Evolutionary conservation across 306 rosid genomes (phyloP), one percentile per base, ranked within the genome.

Genomic region (Prunus salicina): DNA sequence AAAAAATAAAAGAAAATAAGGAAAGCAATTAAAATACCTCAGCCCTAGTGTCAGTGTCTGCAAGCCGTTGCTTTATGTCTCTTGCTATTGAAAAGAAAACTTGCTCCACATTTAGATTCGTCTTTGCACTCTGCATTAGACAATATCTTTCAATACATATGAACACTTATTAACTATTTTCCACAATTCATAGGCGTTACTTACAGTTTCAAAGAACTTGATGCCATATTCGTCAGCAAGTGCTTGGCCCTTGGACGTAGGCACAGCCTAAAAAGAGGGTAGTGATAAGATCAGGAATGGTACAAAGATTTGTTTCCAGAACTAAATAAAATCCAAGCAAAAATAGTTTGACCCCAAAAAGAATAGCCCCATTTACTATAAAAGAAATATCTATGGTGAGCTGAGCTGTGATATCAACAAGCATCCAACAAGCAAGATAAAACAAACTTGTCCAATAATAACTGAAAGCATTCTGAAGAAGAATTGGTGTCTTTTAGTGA

Each of bases 141-240:
- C n/a, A 75, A 68, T 15, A 28, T 14, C 27, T 25, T 71, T 88
- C 69, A 82, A 76, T 71, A 57, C 13, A 25, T 9, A 4, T 32
- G 65, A 43, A 62, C 56, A 53, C 6, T 38, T 32, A 3, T 45
- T 67, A 64, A 67, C 72, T 60, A 82, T 64, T 63, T 71, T 61
- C 70, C 27, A 64, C 64, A 63, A 61, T 81, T 47, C 43, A 53
- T n/a, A 60, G 65, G 56, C 55, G 69, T 38, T 66, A 89, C 98
- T 92, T 86, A 90, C 97, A 56, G 98, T 95, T 86, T 92, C 98
- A 51, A 95, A 95, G 86, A 95, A 95, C 74, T 89, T 85, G 88
- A 95, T 95, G 61, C 98, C 98, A 67, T 95, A 92, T 76, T 95
- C 97, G 34, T 90, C 95, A 13, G 97, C 98, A 70, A 95, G 96